phyloP scores from a whole-genome alignment of 2,329 filamentous ascomycete species.

The Escovopsis sp. region DNA sequence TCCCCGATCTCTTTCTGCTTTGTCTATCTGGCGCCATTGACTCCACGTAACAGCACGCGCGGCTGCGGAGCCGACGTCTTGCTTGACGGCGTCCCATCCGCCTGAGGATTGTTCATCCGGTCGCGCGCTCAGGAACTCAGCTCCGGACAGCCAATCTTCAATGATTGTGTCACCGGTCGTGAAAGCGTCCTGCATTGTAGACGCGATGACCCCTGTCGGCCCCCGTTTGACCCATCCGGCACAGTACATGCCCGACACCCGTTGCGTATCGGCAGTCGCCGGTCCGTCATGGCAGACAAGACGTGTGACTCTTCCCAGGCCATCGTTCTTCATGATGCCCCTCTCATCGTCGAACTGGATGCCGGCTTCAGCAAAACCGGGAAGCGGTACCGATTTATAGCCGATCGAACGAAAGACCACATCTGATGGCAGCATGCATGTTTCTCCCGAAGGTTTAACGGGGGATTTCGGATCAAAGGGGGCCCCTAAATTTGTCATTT shows the following conservation, averaged over 20 bases:
- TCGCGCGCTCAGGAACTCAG: slow-evolving; percentile 22
- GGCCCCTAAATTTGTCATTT: slow-evolving; percentile 40
- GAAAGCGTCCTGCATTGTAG: slow-evolving; percentile 92
- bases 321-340: slow-evolving; percentile 74
- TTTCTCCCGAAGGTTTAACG: slow-evolving; percentile 33
- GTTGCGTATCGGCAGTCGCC: slow-evolving; percentile 24
- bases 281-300: slow-evolving; percentile 16
- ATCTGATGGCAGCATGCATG: slow-evolving; percentile 43
- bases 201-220: slow-evolving; percentile 88
- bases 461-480: slow-evolving; percentile 37
- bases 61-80: slow-evolving; percentile 38
- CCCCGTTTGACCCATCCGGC: slow-evolving; percentile 94
- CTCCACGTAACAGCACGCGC: slow-evolving; percentile 60
- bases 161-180: slow-evolving; percentile 71
- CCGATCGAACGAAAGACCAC: slow-evolving; percentile 89
- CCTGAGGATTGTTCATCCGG: slow-evolving; percentile 4
- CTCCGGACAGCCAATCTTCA: slow-evolving; percentile 50
- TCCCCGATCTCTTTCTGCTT: slow-evolving; percentile 57
- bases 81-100: slow-evolving; percentile 67
- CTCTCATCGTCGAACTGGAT: slow-evolving; percentile 62
- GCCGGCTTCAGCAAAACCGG: slow-evolving; percentile 57
- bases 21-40: slow-evolving; percentile 74
- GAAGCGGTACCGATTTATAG: slow-evolving; percentile 68
- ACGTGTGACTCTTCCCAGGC: slow-evolving; percentile 52
- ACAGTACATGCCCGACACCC: slow-evolving; percentile 64